These are phyloP conservation scores for Chlamydomonas asymmetrica DNA, from an alignment of 139 green algal genomes.

Conservation along the genomic window DNA sequence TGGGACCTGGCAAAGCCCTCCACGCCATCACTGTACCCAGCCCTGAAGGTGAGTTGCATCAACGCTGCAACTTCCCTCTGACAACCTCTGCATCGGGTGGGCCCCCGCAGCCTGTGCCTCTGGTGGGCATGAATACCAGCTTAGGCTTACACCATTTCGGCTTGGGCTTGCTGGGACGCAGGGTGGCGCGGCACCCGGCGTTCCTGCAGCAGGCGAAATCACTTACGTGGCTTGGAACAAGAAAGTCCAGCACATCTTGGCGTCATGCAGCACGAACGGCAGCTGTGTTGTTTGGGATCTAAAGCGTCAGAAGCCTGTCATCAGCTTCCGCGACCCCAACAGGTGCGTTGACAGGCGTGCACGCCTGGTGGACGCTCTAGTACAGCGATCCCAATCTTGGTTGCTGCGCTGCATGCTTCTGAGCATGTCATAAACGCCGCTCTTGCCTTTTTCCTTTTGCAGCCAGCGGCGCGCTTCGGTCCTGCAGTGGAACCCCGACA, in stretches of 20 bases:
- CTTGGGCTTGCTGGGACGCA: too few relatives aligned
- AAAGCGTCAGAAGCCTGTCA: constrained; percentile 90
- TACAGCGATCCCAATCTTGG: not conserved
- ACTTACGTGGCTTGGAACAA: constrained; percentile 90
- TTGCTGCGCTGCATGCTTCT: not conserved
- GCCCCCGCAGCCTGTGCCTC: too few relatives aligned
- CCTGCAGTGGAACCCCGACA: constrained; percentile 92
- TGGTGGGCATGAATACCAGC: not conserved
- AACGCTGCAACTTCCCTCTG: not conserved
- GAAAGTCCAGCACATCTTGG: constrained; percentile 97
- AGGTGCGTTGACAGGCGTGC: constrained; percentile 40
- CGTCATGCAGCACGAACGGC: constrained; percentile 67
- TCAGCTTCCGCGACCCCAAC: constrained; percentile 80
- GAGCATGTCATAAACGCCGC: too few relatives aligned
- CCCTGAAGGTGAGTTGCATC: constrained; percentile 45
- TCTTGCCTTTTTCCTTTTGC: constrained; percentile 9
- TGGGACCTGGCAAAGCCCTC: constrained; percentile 91
- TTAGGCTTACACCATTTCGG: not conserved
- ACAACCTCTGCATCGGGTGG: not conserved
- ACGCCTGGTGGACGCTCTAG: not conserved
- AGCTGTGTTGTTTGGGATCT: constrained; percentile 94
- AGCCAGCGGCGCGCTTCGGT: constrained; percentile 64
- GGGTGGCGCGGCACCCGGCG: constrained; percentile 31
- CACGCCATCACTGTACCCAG: constrained; percentile 67
- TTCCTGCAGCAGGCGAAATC: constrained; percentile 66